Evolutionary conservation across 2,329 filamentous ascomycete species (phyloP).

Genomic region (Epichloe uncinata): DNA sequence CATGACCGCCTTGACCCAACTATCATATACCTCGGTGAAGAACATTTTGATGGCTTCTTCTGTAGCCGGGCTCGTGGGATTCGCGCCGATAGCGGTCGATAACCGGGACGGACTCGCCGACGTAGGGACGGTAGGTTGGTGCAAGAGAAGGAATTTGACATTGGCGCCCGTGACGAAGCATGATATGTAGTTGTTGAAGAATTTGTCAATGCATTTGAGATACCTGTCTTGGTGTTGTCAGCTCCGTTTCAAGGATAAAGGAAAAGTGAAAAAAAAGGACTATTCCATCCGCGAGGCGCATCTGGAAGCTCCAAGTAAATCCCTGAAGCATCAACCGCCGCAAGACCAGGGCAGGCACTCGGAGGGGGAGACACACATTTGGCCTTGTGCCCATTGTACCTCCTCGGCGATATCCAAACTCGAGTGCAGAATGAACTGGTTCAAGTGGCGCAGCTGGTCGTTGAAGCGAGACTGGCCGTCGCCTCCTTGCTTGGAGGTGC

Average conservation of each 20-base stretch:
- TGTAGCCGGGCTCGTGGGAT: constrained; percentile 77
- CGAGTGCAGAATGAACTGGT: constrained; percentile 94
- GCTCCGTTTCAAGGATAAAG: not conserved
- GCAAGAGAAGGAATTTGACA: constrained; percentile 86
- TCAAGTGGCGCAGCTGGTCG: constrained; percentile 81
- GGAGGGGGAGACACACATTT: constrained; percentile 47
- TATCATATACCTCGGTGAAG: constrained; percentile 91
- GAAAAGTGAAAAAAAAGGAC: not conserved
- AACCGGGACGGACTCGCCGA: constrained; percentile 34
- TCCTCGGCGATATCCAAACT: constrained; percentile 93
- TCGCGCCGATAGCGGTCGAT: constrained; percentile 62
- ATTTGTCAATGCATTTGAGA: constrained; percentile 91
- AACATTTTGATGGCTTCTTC: constrained; percentile 94
- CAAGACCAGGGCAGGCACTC: not conserved
- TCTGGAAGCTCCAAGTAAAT: no score
- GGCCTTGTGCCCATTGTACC: constrained; percentile 78
- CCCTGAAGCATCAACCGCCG: no score
- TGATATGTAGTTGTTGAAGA: constrained; percentile 90
- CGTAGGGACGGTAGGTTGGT: constrained; percentile 51
- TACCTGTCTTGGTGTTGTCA: constrained; percentile 46
- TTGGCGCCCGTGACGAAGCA: constrained; percentile 90
- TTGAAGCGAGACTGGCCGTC: constrained; percentile 84
- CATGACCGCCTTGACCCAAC: constrained; percentile 94
- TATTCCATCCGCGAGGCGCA: no score
- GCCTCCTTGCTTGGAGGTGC: constrained; percentile 88